A percentile compares a stretch with the other conserved stretches of the same genome.
Evolutionary conservation across 129 eudicot species (phyloP).

Genomic region (Lactuca sativa): DNA sequence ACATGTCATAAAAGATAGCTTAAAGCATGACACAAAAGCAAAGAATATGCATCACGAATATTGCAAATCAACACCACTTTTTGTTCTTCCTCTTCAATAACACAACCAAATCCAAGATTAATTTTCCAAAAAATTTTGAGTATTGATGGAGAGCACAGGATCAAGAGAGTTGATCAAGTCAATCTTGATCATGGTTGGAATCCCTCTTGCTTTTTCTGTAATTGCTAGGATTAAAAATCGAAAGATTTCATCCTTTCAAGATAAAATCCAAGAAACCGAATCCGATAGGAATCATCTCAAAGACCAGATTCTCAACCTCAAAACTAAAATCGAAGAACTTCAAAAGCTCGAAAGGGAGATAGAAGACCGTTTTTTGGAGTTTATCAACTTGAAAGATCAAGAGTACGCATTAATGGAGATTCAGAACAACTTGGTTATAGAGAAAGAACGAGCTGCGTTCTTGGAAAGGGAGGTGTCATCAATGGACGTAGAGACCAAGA

Average conservation of each 20-base stretch:
- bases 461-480: constrained; percentile 46
- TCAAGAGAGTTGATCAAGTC: constrained; percentile 55
- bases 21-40: constrained; percentile 51
- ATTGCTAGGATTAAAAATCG: constrained; percentile 27
- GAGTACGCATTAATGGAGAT: constrained; percentile 51
- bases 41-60: constrained; percentile 45
- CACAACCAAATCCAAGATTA: constrained; percentile 19
- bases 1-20: constrained; percentile 42
- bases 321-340: constrained; percentile 44
- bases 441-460: constrained; percentile 48
- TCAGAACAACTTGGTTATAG: constrained; percentile 36
- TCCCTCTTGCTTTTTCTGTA: constrained; percentile 53
- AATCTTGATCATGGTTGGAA: constrained; percentile 54
- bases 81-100: constrained; percentile 10
- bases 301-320: constrained; percentile 40
- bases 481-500: constrained; percentile 46
- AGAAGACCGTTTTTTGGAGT: constrained; percentile 37
- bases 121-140: neutral
- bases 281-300: constrained; percentile 16
- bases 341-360: constrained; percentile 42
- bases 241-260: constrained; percentile 22
- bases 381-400: constrained; percentile 48
- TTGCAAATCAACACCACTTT: constrained; percentile 22
- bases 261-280: constrained; percentile 17
- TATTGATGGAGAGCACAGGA: constrained; percentile 44